A percentile compares a stretch with the other conserved stretches of the same genome.
Conservation (phyloP, 2,329 filamentous ascomycete species). For the Pyrenophora teres region DNA sequence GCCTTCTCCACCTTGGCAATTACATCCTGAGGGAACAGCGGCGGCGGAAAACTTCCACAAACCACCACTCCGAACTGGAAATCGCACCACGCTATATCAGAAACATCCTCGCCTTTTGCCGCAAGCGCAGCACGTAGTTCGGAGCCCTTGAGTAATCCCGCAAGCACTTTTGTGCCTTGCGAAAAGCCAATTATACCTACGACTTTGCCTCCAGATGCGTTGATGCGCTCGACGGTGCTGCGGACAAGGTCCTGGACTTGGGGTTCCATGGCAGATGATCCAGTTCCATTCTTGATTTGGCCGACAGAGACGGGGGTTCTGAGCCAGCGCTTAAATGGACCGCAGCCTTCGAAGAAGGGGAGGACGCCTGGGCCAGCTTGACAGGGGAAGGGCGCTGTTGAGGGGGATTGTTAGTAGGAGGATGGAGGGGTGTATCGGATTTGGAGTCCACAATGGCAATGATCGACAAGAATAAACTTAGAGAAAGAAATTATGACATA, state of each 20-base stretch:
- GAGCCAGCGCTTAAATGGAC: constrained; percentile 43
- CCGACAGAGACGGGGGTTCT: constrained; percentile 21
- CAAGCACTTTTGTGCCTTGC: constrained; percentile 43
- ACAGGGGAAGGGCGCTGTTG: constrained; percentile 38
- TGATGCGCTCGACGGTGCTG: constrained; percentile 19
- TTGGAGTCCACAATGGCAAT: background rate
- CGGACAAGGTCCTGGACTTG: constrained; percentile 32
- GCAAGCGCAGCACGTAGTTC: constrained; percentile 26
- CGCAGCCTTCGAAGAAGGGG: constrained; percentile 47
- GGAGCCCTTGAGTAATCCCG: constrained; percentile 34
- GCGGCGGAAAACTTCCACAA: constrained; percentile 37
- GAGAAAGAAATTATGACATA: constrained; percentile 6
- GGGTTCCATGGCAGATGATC: constrained; percentile 15
- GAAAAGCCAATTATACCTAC: constrained; percentile 40
- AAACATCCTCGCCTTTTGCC: background rate
- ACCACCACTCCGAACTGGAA: constrained; percentile 33
- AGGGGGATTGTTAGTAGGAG: constrained; percentile 2
- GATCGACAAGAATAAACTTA: background rate
- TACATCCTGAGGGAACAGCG: constrained; percentile 28
- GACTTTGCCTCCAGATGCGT: constrained; percentile 26
- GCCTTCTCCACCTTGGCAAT: constrained; percentile 3
- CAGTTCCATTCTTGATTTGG: constrained; percentile 21
- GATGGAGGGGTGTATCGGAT: background rate
- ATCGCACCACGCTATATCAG: constrained; percentile 12
- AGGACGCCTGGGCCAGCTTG: constrained; percentile 43